Conservation (phyloP, 768 basidiomycete species). For the Termitomyces sp. region DNA sequence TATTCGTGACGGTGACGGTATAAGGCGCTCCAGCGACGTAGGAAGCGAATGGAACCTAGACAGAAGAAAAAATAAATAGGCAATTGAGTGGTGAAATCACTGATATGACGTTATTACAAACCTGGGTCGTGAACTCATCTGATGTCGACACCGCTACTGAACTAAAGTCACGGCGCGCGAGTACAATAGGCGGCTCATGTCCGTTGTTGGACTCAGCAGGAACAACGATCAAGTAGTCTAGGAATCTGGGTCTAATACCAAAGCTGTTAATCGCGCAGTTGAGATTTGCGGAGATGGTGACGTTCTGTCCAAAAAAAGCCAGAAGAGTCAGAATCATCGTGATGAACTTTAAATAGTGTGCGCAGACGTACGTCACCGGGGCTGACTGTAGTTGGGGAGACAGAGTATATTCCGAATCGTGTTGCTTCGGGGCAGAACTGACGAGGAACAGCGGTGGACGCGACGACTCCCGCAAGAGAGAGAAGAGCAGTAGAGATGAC, state of each 20-base stretch:
- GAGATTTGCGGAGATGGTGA: constrained; percentile 6
- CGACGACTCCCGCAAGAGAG: constrained; percentile 9
- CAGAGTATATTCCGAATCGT: constrained; percentile 6
- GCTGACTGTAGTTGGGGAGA: constrained; percentile 8
- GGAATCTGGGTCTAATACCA: constrained; percentile 6
- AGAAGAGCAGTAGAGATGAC: constrained; percentile 5
- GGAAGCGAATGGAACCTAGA: constrained; percentile 1
- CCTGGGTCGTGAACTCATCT: constrained; percentile 9
- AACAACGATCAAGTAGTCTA: constrained; percentile 12
- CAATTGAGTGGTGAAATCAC: background rate
- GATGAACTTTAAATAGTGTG: background rate
- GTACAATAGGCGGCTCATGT: constrained; percentile 9
- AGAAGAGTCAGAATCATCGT: background rate
- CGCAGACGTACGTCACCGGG: constrained; percentile 11
- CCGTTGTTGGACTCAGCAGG: constrained; percentile 5
- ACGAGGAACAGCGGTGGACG: background rate
- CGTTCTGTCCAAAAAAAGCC: background rate
- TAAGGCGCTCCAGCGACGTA: constrained; percentile 5
- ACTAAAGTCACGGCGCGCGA: constrained; percentile 8
- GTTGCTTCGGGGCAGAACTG: constrained; percentile 7
- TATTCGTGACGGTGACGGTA: constrained; percentile 1
- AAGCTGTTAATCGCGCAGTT: constrained; percentile 5
- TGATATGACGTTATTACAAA: background rate
- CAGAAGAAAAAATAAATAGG: background rate
- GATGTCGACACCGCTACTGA: background rate